Conservation (phyloP, 345 rosid species). For the Eucalyptus marginata region DNA sequence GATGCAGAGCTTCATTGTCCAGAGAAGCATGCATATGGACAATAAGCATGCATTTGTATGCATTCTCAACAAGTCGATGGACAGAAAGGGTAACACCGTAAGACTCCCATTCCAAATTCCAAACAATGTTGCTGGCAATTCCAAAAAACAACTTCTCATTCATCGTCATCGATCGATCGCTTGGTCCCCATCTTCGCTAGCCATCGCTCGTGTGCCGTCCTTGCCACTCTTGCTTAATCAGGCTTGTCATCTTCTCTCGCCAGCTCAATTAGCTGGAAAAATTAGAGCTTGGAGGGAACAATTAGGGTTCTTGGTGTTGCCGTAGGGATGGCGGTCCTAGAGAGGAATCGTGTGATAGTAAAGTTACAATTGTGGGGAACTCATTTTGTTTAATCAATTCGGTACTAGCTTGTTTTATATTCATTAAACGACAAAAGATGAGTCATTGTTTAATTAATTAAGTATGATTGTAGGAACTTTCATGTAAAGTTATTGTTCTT, state of each 20-base stretch:
- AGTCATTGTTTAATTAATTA: too few species aligned
- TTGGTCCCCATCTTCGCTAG: accelerated
- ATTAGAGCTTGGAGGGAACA: background rate
- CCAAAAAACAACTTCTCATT: background rate
- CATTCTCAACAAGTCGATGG: background rate
- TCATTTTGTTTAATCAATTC: too few species aligned
- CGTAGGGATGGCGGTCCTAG: background rate
- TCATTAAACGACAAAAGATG: accelerated
- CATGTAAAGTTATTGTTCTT: accelerated
- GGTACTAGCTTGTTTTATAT: accelerated
- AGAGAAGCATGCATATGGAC: too few species aligned
- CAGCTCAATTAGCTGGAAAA: background rate
- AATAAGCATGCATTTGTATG: too few species aligned
- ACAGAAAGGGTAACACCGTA: accelerated
- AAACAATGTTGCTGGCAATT: too few species aligned
- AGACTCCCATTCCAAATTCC: background rate
- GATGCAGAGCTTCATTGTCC: accelerated
- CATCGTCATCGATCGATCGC: too few species aligned
- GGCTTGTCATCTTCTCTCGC: background rate
- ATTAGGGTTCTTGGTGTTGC: background rate
- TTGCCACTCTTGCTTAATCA: background rate
- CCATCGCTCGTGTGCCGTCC: background rate
- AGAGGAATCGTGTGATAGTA: accelerated
- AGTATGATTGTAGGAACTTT: accelerated
- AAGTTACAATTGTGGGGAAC: background rate